Conservation (phyloP, 2,329 filamentous ascomycete species). For the Thermochaetoides dissita region DNA sequence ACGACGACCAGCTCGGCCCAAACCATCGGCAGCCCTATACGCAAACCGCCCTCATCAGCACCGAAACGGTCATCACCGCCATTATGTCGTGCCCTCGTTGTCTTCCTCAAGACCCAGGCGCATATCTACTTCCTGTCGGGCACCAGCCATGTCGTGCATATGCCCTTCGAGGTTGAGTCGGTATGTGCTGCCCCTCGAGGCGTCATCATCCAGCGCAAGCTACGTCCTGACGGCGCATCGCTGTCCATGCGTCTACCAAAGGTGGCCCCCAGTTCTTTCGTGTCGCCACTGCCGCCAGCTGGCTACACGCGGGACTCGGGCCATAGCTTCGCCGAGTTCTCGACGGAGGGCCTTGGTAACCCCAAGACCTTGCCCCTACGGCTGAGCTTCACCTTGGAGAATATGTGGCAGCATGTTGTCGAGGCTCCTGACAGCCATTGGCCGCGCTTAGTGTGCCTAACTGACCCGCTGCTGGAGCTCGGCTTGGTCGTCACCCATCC, state of each 20-base stretch:
- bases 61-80: slow-evolving; percentile 3
- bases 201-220: slow-evolving; percentile 72
- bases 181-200: slow-evolving; percentile 73
- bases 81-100: slow-evolving; percentile 60
- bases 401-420: slow-evolving; percentile 41
- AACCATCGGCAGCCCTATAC: no score
- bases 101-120: slow-evolving; percentile 83
- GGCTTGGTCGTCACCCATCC: slow-evolving; percentile 60
- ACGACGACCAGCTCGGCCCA: neutral
- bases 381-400: slow-evolving; percentile 40
- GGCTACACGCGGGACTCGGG: slow-evolving; percentile 29
- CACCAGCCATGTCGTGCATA: slow-evolving; percentile 74
- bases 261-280: slow-evolving; percentile 72
- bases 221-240: slow-evolving; percentile 36
- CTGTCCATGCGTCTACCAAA: slow-evolving; percentile 42
- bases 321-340: slow-evolving; percentile 33
- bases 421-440: slow-evolving; percentile 45
- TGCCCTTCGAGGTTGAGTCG: slow-evolving; percentile 86
- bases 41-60: neutral
- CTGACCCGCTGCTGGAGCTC: slow-evolving; percentile 73
- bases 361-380: slow-evolving; percentile 40
- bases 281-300: slow-evolving; percentile 51
- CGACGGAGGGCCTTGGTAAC: slow-evolving; percentile 40
- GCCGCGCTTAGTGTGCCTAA: slow-evolving; percentile 68
- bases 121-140: slow-evolving; percentile 87